Conservation (phyloP, 306 rosid species). For the Quercus cerris region DNA sequence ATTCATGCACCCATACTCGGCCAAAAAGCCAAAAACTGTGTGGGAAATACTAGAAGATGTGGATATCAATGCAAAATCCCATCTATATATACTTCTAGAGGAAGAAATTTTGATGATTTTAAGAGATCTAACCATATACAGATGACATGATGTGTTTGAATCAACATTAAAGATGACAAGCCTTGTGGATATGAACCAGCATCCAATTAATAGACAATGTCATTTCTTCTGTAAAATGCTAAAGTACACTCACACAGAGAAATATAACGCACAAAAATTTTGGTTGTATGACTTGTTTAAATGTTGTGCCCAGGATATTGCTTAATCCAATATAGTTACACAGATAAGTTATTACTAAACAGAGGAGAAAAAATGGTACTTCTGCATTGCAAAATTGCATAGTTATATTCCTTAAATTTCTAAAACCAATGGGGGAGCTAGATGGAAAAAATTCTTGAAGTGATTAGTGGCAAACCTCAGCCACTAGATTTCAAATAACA, state of each 20-base stretch:
- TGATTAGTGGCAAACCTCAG: background rate
- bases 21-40: background rate
- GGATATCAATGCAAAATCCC: background rate
- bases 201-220: background rate
- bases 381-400: background rate
- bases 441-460: background rate
- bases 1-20: background rate
- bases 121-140: background rate
- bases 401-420: too few relatives aligned
- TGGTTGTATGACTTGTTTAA: background rate
- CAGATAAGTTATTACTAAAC: background rate
- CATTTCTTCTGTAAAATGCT: background rate
- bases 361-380: background rate
- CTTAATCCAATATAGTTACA: too few relatives aligned
- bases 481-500: background rate
- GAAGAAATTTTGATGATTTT: background rate
- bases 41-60: background rate
- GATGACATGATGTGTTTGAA: background rate
- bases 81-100: background rate
- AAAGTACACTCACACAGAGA: background rate
- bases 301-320: too few relatives aligned
- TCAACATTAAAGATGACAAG: background rate
- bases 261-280: background rate
- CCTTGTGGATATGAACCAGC: background rate
- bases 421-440: background rate